Conservation (phyloP, 306 rosid species). For the Cercis canadensis region DNA sequence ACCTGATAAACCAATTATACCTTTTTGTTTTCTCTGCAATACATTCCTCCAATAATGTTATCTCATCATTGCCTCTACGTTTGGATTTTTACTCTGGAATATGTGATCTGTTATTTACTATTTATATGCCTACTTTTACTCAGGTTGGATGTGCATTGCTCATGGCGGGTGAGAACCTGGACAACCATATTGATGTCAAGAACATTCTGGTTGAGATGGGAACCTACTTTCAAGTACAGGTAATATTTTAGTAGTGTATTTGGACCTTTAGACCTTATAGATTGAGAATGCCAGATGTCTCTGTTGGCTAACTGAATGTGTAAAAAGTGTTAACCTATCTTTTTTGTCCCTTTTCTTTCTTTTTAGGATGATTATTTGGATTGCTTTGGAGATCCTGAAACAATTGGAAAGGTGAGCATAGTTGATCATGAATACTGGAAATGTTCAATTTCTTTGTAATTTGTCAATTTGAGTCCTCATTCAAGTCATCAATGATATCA, state of each 20-base stretch:
- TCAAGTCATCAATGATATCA: constrained; percentile 45
- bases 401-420: constrained; percentile 80
- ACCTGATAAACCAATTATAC: neutral
- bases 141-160: constrained; percentile 68
- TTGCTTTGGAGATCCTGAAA: constrained; percentile 82
- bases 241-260: constrained; percentile 20
- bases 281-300: constrained; percentile 10
- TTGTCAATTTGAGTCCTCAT: constrained; percentile 16
- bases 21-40: neutral
- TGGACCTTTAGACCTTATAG: neutral
- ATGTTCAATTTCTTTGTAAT: constrained; percentile 20
- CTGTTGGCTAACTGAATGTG: constrained; percentile 6
- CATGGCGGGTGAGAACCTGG: constrained; percentile 59
- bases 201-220: constrained; percentile 69
- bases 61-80: neutral
- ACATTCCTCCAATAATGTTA: constrained; percentile 27
- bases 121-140: constrained; percentile 15
- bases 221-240: constrained; percentile 71
- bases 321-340: constrained; percentile 19
- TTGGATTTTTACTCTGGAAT: constrained; percentile 27
- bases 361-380: constrained; percentile 94
- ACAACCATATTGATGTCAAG: constrained; percentile 57
- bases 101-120: constrained; percentile 31
- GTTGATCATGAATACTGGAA: constrained; percentile 11
- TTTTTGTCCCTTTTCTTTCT: constrained; percentile 1